A percentile compares a stretch with the other conserved stretches of the same genome.
Conservation (phyloP, 2,329 filamentous ascomycete genomes). For the Albifimbria verrucaria region DNA sequence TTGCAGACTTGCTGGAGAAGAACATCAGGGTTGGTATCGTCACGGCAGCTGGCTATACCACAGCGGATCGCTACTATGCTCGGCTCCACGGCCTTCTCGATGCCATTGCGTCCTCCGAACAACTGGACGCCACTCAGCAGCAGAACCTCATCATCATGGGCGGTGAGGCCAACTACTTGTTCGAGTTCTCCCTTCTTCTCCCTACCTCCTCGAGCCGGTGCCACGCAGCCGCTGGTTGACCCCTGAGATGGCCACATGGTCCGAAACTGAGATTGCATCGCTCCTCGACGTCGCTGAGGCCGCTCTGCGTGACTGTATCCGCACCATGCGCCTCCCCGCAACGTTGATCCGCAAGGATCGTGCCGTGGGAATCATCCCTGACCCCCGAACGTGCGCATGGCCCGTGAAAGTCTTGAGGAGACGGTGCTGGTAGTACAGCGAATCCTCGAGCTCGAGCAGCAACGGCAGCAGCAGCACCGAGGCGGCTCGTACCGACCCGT, state of each 20-base stretch:
- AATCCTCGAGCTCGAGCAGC: conserved; percentile 77
- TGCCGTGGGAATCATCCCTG: conserved; percentile 75
- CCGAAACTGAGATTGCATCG: conserved; percentile 69
- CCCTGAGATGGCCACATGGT: conserved; percentile 74
- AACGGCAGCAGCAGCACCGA: conserved; percentile 30
- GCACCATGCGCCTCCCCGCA: conserved; percentile 75
- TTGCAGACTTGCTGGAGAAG: conserved; percentile 64
- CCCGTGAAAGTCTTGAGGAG: conserved; percentile 88
- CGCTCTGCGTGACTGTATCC: conserved; percentile 77
- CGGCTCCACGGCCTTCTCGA: conserved; percentile 85
- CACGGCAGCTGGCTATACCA: conserved; percentile 92
- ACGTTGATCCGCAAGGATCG: conserved; percentile 83
- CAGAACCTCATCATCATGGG: conserved; percentile 87
- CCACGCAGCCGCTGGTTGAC: conserved; percentile 68
- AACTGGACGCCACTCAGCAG: conserved; percentile 64
- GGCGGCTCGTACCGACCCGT: conserved; percentile 39
- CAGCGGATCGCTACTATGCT: conserved; percentile 79
- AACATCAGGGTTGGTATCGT: conserved; percentile 91
- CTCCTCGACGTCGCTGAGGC: conserved; percentile 89
- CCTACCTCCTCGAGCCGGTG: conserved; percentile 66
- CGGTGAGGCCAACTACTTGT: conserved; percentile 94
- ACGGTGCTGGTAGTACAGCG: conserved; percentile 94
- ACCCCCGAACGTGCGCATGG: conserved; percentile 62
- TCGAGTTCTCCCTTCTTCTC: conserved; percentile 67
- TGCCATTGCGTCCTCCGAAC: conserved; percentile 60